These are phyloP conservation scores for Saturnispora bothae DNA, from an alignment of 805 yeast genomes.

Conservation along the genomic window DNA sequence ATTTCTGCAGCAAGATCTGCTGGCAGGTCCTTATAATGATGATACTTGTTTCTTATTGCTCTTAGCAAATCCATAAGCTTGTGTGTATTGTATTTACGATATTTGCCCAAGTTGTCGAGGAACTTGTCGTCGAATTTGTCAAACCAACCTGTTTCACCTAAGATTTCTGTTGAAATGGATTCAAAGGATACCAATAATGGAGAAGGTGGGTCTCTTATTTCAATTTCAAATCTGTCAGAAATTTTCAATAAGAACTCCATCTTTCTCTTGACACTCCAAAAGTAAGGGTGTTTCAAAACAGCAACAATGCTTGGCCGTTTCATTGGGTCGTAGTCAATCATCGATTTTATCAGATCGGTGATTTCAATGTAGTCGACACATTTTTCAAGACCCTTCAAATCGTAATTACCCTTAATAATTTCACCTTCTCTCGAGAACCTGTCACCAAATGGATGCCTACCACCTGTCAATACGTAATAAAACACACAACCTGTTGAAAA, in stretches of 20 bases:
- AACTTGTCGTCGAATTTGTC: constrained; percentile 57
- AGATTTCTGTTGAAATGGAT: constrained; percentile 59
- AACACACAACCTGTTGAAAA: constrained; percentile 94
- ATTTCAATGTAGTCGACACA: constrained; percentile 52
- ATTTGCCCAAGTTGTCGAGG: constrained; percentile 78
- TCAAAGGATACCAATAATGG: constrained; percentile 46
- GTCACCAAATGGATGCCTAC: constrained; percentile 94
- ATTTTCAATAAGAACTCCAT: constrained; percentile 78
- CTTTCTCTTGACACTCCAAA: constrained; percentile 69
- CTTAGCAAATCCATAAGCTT: constrained; percentile 78
- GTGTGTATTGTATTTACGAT: constrained; percentile 73
- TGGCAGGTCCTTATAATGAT: constrained; percentile 89
- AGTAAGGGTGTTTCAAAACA: constrained; percentile 76
- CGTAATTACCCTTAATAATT: constrained; percentile 57
- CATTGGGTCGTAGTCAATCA: constrained; percentile 62
- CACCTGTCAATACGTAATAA: constrained; percentile 72
- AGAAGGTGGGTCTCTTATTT: constrained; percentile 68
- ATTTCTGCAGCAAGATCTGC: constrained; percentile 48
- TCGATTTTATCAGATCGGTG: constrained; percentile 53
- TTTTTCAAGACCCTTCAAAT: constrained; percentile 36
- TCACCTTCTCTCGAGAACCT: constrained; percentile 80
- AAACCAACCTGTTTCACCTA: constrained; percentile 66
- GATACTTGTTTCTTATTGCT: constrained; percentile 87
- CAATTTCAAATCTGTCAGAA: constrained; percentile 86
- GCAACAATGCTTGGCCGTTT: constrained; percentile 58